phyloP scores from a whole-genome alignment of 768 basidiomycete species.

The Rhodotorula kratochvilovae region DNA sequence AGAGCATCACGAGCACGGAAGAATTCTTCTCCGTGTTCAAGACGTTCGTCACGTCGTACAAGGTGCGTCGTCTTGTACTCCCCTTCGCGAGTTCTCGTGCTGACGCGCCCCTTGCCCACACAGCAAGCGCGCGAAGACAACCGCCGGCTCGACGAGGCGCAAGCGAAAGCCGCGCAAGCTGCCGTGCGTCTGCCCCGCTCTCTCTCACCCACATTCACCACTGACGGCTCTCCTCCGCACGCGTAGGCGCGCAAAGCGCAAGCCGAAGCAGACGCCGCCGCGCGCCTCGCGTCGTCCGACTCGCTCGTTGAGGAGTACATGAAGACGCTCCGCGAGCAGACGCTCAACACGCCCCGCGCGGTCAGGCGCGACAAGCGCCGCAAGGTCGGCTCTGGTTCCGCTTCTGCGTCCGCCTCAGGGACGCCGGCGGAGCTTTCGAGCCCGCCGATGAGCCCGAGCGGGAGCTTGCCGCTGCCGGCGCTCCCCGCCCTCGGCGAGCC shows the following conservation, averaged over 20 bases:
- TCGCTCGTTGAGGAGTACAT: constrained; percentile 35
- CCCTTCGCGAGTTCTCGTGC: background rate
- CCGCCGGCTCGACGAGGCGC: constrained; percentile 13
- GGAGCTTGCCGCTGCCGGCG: background rate
- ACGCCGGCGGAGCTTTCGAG: background rate
- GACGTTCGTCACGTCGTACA: constrained; percentile 88
- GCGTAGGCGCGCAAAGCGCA: constrained; percentile 34
- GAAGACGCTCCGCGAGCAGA: constrained; percentile 27
- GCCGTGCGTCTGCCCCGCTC: constrained; percentile 5
- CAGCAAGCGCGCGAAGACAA: constrained; percentile 33
- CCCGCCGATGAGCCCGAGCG: background rate
- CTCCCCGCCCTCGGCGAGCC: background rate
- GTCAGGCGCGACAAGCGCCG: background rate
- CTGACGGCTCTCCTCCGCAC: background rate
- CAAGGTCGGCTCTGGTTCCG: background rate
- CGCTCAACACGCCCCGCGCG: constrained; percentile 22
- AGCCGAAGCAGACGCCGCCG: constrained; percentile 16
- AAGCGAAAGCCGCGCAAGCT: constrained; percentile 5
- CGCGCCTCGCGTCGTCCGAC: constrained; percentile 11
- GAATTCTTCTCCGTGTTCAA: constrained; percentile 98
- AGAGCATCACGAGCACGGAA: constrained; percentile 56
- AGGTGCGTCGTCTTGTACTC: constrained; percentile 40
- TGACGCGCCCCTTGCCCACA: background rate
- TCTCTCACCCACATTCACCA: no score
- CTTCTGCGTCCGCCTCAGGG: no score